These are phyloP conservation scores for Drosera capensis DNA, from an alignment of 148 eudicot species.

Conservation along the genomic window DNA sequence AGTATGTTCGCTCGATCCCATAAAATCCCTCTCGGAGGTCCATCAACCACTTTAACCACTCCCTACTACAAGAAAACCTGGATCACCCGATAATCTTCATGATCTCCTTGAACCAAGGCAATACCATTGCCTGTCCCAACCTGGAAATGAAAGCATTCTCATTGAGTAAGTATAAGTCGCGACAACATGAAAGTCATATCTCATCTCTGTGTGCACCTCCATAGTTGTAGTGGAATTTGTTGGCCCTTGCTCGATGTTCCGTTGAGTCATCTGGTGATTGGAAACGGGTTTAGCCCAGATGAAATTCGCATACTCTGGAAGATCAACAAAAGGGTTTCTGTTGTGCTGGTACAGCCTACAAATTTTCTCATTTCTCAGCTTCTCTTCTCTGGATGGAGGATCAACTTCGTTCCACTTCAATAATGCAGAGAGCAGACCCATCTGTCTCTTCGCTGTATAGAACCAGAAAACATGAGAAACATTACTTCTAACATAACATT, in stretches of 20 bases:
- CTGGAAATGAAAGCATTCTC: no score
- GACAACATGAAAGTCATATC: no score
- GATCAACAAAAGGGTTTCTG: conserved; percentile 46
- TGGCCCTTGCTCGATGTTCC: not conserved
- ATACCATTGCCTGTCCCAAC: no score
- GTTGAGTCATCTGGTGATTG: conserved; percentile 4
- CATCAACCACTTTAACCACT: no score
- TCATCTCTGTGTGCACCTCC: not conserved
- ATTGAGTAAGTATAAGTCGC: no score
- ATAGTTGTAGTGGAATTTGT: not conserved
- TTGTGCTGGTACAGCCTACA: conserved; percentile 40
- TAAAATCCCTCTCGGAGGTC: no score
- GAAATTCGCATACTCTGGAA: conserved; percentile 33
- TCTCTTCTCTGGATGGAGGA: conserved; percentile 39
- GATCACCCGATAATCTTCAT: no score
- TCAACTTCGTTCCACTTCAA: conserved; percentile 36
- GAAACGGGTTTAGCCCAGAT: conserved; percentile 20
- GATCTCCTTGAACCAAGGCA: no score
- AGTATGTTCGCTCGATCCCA: no score
- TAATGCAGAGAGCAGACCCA: no score
- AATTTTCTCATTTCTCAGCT: conserved; percentile 32
- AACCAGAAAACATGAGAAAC: not conserved
- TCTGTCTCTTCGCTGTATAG: conserved; percentile 27
- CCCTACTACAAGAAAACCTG: no score
- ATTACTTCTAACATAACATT: not conserved